Percentiles rank a stretch among this genome's conserved stretches.
Conservation (phyloP, 306 rosid species). For the Hippophae gyantsensis region DNA sequence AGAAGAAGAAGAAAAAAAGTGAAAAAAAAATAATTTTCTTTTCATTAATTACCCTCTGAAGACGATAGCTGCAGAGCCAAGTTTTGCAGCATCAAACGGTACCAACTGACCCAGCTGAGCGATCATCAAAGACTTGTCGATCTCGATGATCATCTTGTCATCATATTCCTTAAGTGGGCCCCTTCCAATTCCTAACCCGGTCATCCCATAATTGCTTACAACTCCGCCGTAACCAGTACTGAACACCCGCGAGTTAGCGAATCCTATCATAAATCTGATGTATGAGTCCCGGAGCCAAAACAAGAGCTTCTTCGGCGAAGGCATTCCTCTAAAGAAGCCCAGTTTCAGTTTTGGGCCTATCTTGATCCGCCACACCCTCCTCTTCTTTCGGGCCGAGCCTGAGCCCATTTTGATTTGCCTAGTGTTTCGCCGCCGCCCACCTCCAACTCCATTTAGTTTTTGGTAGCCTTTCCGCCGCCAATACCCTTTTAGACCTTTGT, state of each 20-base stretch:
- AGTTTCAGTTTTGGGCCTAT: conserved; percentile 31
- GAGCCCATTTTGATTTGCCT: conserved; percentile 13
- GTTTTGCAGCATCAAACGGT: conserved; percentile 20
- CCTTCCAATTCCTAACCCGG: conserved; percentile 16
- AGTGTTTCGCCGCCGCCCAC: conserved; percentile 17
- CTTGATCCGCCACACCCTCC: conserved; percentile 50
- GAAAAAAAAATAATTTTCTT: too few relatives aligned
- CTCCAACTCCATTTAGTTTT: conserved; percentile 22
- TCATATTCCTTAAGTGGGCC: conserved; percentile 62
- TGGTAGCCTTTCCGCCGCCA: conserved; percentile 41
- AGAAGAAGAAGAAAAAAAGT: too few relatives aligned
- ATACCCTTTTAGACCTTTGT: conserved; percentile 34
- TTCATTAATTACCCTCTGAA: conserved; percentile 18
- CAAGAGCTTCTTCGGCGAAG: conserved; percentile 51
- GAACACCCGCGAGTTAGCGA: conserved; percentile 50
- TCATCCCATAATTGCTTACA: background rate
- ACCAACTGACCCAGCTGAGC: conserved; percentile 37
- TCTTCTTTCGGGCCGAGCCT: conserved; percentile 15
- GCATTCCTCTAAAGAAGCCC: conserved; percentile 17
- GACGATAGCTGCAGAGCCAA: conserved; percentile 10
- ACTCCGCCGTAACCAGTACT: conserved; percentile 29
- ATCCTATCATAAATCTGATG: conserved; percentile 52
- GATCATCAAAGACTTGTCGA: conserved; percentile 46
- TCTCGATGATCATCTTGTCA: conserved; percentile 51
- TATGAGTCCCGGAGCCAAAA: conserved; percentile 75